Conservation (phyloP, 1,284 basidiomycete genomes). For the Cryptococcus sp. region DNA sequence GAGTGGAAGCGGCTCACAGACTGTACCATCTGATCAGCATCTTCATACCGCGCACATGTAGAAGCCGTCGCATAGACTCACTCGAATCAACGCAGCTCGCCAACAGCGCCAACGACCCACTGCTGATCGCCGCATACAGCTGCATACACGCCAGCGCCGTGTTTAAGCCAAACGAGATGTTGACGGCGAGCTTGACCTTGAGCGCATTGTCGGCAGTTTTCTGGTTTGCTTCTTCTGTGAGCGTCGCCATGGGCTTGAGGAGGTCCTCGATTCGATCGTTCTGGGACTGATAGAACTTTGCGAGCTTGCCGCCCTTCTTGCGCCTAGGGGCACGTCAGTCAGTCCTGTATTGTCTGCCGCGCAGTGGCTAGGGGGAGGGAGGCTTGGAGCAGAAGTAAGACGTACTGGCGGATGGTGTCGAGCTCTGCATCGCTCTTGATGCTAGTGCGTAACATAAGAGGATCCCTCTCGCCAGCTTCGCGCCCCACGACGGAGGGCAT, state of each 20-base stretch:
- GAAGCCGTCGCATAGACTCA: conserved; percentile 38
- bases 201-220: conserved; percentile 35
- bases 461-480: conserved; percentile 50
- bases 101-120: conserved; percentile 78
- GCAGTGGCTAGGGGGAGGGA: background rate
- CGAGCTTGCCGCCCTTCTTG: conserved; percentile 39
- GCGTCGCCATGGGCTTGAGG: conserved; percentile 68
- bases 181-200: conserved; percentile 83
- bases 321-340: background rate
- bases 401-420: conserved; percentile 41
- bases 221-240: conserved; percentile 35
- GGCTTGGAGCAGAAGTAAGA: conserved; percentile 1
- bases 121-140: conserved; percentile 74
- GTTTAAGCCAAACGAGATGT: conserved; percentile 75
- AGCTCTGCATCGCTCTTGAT: conserved; percentile 49
- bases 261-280: conserved; percentile 81
- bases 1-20: conserved; percentile 19
- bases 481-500: conserved; percentile 30
- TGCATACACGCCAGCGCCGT: conserved; percentile 57
- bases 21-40: conserved; percentile 7
- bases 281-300: conserved; percentile 70
- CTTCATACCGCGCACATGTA: background rate
- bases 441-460: conserved; percentile 47
- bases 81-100: conserved; percentile 82
- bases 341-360: background rate